Conservation (phyloP, 169 alveolate genomes). For the Plasmodium fragile region DNA sequence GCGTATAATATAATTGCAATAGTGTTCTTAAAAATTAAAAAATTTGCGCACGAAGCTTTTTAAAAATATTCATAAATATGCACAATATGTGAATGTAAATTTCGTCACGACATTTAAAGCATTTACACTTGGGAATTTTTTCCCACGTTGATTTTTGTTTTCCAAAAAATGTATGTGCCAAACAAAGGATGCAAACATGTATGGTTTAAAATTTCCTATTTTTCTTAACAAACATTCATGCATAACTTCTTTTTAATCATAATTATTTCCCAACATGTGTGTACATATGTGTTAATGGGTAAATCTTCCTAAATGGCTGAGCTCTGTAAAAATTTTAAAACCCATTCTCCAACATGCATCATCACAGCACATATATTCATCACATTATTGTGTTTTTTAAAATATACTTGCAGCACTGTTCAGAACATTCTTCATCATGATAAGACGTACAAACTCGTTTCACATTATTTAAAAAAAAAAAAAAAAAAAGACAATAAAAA, state of each 20-base stretch:
- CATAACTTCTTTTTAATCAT: neutral
- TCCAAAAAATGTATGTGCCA: neutral
- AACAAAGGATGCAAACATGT: neutral
- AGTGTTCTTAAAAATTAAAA: neutral
- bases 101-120: neutral
- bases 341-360: neutral
- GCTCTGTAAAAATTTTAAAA: neutral
- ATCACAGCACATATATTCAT: neutral
- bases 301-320: neutral
- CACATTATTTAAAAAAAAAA: constrained; percentile 4
- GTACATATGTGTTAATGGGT: neutral
- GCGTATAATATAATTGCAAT: neutral
- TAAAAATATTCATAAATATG: neutral
- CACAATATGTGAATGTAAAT: neutral
- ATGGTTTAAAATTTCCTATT: neutral
- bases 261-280: neutral
- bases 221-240: constrained; percentile 1
- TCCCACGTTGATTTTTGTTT: neutral
- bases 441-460: neutral
- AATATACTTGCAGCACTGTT: neutral
- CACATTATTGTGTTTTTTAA: neutral
- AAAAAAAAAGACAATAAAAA: neutral
- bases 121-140: neutral
- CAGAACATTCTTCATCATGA: neutral
- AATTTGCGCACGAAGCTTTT: neutral